A percentile compares a stretch with the other conserved stretches of the same genome.
Conservation (phyloP, 371 early-diverging fungal species). For the Mucor lusitanicus region DNA sequence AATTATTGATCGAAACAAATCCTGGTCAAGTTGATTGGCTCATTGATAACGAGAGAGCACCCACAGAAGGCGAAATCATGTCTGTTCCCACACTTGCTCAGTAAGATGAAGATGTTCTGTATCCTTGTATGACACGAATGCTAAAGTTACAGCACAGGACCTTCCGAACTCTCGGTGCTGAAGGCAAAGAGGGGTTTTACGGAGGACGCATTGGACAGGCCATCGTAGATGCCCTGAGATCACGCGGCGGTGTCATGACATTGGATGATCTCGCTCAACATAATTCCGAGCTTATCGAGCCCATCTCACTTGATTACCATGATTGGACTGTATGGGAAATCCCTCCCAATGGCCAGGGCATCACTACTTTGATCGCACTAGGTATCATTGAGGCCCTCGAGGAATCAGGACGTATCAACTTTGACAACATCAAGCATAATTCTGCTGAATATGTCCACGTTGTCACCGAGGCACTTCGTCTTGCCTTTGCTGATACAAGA, state of each 20-base stretch:
- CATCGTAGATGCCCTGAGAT: conserved; percentile 65
- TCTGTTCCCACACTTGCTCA: conserved; percentile 60
- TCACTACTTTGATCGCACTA: conserved; percentile 72
- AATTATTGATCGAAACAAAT: conserved; percentile 43
- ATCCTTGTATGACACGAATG: background rate
- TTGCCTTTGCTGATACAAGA: conserved; percentile 80
- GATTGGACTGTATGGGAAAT: conserved; percentile 71
- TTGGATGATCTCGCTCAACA: conserved; percentile 75
- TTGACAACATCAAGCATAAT: conserved; percentile 52
- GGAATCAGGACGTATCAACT: conserved; percentile 38
- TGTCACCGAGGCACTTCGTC: conserved; percentile 67
- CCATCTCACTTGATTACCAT: conserved; percentile 70
- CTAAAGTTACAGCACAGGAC: conserved; percentile 39
- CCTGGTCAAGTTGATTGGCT: conserved; percentile 55
- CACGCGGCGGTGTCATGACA: conserved; percentile 74
- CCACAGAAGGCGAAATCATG: conserved; percentile 70
- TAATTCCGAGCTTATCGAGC: conserved; percentile 55
- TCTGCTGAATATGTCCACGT: conserved; percentile 68
- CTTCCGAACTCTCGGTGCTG: conserved; percentile 57
- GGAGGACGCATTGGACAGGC: conserved; percentile 74
- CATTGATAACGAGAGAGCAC: conserved; percentile 61
- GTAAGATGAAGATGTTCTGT: conserved; percentile 24
- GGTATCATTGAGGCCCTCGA: conserved; percentile 70
- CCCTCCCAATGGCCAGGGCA: conserved; percentile 82
- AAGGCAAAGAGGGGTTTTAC: conserved; percentile 82